A percentile compares a stretch with the other conserved stretches of the same genome.
phyloP scores from a whole-genome alignment of 352 stramenopile genomes.

The Blastocystis sp. region DNA sequence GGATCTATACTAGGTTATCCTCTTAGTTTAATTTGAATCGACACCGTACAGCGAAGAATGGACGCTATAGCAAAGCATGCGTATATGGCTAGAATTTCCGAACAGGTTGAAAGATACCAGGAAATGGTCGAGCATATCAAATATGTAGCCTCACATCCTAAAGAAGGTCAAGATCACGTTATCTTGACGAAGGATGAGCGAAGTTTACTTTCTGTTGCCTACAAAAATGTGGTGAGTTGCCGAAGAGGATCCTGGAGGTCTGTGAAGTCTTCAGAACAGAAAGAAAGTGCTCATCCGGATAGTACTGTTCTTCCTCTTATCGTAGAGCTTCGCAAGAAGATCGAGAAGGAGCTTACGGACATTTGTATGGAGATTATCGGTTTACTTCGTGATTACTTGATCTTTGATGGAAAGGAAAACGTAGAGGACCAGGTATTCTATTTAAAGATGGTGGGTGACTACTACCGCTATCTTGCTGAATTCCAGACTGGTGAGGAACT shows the following conservation, averaged over 20 bases:
- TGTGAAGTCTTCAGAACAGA: conserved; percentile 12
- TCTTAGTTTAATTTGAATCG: conserved; percentile 2
- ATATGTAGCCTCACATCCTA: conserved; percentile 84
- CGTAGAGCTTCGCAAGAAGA: conserved; percentile 59
- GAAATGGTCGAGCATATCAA: conserved; percentile 93
- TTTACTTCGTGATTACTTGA: conserved; percentile 94
- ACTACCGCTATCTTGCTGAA: conserved; percentile 97
- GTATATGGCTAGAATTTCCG: conserved; percentile 80
- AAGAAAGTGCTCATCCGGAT: conserved; percentile 14
- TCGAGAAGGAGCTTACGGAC: conserved; percentile 86
- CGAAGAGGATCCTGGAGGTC: conserved; percentile 89
- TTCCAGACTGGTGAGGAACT: conserved; percentile 90
- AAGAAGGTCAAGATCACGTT: conserved; percentile 45
- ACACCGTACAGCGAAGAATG: conserved; percentile 44
- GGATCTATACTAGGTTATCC: neutral
- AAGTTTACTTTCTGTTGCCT: conserved; percentile 69
- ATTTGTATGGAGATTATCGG: conserved; percentile 93
- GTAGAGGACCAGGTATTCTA: conserved; percentile 99
- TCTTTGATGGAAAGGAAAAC: conserved; percentile 76
- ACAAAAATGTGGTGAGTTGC: conserved; percentile 96
- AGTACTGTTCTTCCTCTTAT: conserved; percentile 46
- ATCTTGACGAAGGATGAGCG: conserved; percentile 53
- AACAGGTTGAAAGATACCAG: conserved; percentile 83
- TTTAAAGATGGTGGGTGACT: conserved; percentile 99
- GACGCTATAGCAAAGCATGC: conserved; percentile 64